Evolutionary conservation across 106 monocot genomes (phyloP), one percentile per base, ranked within the genome.

Genomic region (Iris macrosiphon): DNA sequence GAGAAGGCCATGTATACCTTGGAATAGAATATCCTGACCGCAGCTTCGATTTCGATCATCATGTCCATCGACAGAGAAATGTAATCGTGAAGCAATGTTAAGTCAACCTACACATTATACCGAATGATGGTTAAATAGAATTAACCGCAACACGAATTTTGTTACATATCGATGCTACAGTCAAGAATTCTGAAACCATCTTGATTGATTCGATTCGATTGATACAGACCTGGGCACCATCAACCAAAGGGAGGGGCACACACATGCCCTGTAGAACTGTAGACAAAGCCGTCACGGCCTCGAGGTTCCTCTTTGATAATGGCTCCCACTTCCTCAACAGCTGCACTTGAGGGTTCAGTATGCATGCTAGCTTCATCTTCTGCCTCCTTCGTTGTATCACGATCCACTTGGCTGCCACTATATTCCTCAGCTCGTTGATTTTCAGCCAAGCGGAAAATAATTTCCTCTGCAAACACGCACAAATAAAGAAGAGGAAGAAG

Each of bases 391-490:
- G 22, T 11, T 43, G 40, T 21, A 65, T 65, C 9, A 59, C 15
- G 26, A 42, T 59, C 43, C 43, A 35, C 34, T 35, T 84, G 2
- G 84, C 79, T 33, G 79, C 64, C 18, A 75, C 68, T n/a, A 79
- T 59, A 26, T 68, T 84, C 21, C 72, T n/a, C 7, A 65, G 67
- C 64, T 84, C 84, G 30, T 71, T 46, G 23, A 79, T 55, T n/a
- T 60, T 75, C 38, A 79, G 24, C 79, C 67, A 79, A 6, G 60
- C 64, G 52, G 68, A 72, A 67, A 84, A 79, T 1, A 79, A 29
- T 35, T 75, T 84, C 41, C 51, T 71, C 84, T 84, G 68, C n/a
- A 2, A 57, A 22, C n/a, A n/a, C n/a, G n/a, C n/a, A n/a, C n/a
- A n/a, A n/a, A n/a, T n/a, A n/a, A n/a, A n/a, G n/a, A n/a, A n/a